A percentile compares a stretch with the other conserved stretches of the same genome.
These are phyloP conservation scores for Nitzschia sp. DNA, from an alignment of 108 stramenopile genomes.

Conservation along the genomic window DNA sequence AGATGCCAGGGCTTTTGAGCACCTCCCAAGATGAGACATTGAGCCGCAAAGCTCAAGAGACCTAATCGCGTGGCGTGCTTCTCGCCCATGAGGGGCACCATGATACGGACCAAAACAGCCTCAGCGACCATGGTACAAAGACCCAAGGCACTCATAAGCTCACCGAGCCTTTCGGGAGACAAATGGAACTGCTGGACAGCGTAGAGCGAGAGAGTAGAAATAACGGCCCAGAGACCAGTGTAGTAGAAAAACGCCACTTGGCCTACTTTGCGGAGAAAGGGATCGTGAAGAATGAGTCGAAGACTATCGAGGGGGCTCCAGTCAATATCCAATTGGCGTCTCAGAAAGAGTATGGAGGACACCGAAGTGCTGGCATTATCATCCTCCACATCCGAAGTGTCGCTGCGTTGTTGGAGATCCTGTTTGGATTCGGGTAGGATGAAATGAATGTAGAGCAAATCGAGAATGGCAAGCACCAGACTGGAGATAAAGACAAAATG, in stretches of 20 bases:
- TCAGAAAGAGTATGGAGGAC: not conserved
- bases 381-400: not conserved
- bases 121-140: conserved; percentile 92
- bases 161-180: conserved; percentile 79
- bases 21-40: conserved; percentile 87
- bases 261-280: conserved; percentile 77
- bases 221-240: conserved; percentile 90
- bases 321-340: not conserved
- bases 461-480: conserved; percentile 63
- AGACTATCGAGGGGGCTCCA: conserved; percentile 76
- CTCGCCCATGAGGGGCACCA: conserved; percentile 85
- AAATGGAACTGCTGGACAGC: conserved; percentile 82
- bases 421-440: conserved; percentile 67
- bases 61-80: conserved; percentile 77
- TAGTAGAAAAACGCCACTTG: conserved; percentile 91
- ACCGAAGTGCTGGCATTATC: not conserved
- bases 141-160: conserved; percentile 90
- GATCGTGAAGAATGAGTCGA: conserved; percentile 55
- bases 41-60: conserved; percentile 81
- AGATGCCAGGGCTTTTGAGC: conserved; percentile 76
- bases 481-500: conserved; percentile 68
- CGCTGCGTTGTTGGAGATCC: not conserved
- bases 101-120: conserved; percentile 84
- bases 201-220: conserved; percentile 85
- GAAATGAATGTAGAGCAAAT: conserved; percentile 73